phyloP scores from a whole-genome alignment of 129 eudicot genomes.

The Gnaphalium uliginosum region DNA sequence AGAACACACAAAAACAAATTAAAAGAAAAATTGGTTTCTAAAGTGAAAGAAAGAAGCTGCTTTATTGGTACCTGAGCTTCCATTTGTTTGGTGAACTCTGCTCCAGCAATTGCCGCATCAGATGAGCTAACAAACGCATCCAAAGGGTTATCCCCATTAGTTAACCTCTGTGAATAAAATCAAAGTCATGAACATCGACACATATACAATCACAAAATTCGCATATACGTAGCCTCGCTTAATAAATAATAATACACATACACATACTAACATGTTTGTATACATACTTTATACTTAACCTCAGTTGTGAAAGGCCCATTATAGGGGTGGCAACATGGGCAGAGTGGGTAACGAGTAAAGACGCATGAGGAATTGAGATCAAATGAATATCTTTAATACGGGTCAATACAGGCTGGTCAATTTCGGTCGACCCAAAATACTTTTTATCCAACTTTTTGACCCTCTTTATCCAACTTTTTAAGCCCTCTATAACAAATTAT shows the following conservation, averaged over 20 bases:
- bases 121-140: conserved; percentile 79
- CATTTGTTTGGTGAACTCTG: conserved; percentile 85
- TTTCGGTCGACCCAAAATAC: too few species aligned
- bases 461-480: too few species aligned
- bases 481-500: too few species aligned
- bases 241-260: neutral
- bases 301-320: neutral
- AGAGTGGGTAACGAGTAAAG: too few species aligned
- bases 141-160: conserved; percentile 70
- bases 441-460: too few species aligned
- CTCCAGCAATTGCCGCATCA: conserved; percentile 86
- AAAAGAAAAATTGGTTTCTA: neutral
- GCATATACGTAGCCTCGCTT: conserved; percentile 3
- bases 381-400: too few species aligned
- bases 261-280: conserved; percentile 2
- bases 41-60: conserved; percentile 7
- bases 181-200: neutral
- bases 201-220: conserved; percentile 3
- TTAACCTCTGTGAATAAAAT: conserved; percentile 55
- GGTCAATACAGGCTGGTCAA: too few species aligned
- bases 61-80: conserved; percentile 66
- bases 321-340: too few species aligned
- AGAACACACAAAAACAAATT: neutral
- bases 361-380: too few species aligned
- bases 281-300: neutral